Conservation (phyloP, 345 rosid species). For the Dimocarpus longan region DNA sequence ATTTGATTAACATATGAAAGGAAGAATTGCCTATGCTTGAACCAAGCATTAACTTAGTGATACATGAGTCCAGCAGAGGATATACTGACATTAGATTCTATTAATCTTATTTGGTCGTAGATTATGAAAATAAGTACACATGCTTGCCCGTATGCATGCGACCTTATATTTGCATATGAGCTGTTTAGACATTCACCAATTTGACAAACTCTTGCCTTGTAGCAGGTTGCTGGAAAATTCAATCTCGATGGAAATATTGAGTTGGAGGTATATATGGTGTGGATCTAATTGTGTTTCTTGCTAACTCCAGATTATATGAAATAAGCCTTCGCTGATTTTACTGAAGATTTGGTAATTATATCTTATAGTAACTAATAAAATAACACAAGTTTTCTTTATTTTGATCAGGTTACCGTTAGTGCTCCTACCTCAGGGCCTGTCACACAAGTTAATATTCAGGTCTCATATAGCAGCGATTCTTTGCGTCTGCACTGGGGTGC, state of each 20-base stretch:
- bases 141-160: background rate
- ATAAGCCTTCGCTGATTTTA: constrained; percentile 8
- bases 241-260: constrained; percentile 75
- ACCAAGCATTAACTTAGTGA: background rate
- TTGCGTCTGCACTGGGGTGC: constrained; percentile 95
- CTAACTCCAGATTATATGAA: constrained; percentile 12
- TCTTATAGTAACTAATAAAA: constrained; percentile 12
- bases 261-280: constrained; percentile 59
- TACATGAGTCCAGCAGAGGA: background rate
- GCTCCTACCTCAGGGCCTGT: constrained; percentile 41
- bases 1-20: constrained; percentile 1
- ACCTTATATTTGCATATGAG: background rate
- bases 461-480: constrained; percentile 58
- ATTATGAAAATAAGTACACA: background rate
- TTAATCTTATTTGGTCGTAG: background rate
- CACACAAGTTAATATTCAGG: constrained; percentile 59
- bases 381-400: constrained; percentile 23
- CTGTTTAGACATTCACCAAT: constrained; percentile 18
- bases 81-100: background rate
- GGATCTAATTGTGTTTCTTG: background rate
- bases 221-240: constrained; percentile 73
- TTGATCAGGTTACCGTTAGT: constrained; percentile 66
- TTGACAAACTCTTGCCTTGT: constrained; percentile 37
- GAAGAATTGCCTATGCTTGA: background rate
- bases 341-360: constrained; percentile 3